Percentiles rank a stretch among this genome's conserved stretches.
These are phyloP conservation scores for Talaromyces sp. DNA, from an alignment of 2,329 filamentous ascomycete genomes.

Conservation along the genomic window DNA sequence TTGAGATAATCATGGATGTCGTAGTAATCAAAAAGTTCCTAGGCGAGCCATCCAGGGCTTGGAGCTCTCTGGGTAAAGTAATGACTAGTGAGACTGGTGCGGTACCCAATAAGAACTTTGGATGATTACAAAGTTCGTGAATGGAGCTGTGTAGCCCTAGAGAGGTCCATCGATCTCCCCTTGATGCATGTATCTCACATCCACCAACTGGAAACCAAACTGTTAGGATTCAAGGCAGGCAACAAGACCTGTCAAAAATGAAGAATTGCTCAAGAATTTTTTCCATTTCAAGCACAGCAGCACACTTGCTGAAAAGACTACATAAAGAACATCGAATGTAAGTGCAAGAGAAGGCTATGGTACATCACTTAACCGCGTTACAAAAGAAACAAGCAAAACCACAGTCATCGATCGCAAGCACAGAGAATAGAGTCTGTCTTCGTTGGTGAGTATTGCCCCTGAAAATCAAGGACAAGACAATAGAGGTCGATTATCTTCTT, in stretches of 20 bases:
- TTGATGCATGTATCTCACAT: not conserved
- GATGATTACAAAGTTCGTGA: too few relatives aligned
- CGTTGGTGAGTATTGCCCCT: not conserved
- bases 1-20: not conserved
- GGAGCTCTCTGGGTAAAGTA: not conserved
- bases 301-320: not conserved
- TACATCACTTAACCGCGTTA: constrained; percentile 1
- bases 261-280: not conserved
- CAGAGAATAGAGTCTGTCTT: not conserved
- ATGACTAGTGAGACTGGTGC: not conserved
- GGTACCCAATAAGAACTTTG: not conserved
- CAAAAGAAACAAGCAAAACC: not conserved
- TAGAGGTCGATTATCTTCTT: not conserved
- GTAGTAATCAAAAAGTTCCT: too few relatives aligned
- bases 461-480: not conserved
- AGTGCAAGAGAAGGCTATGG: constrained; percentile 1
- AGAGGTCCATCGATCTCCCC: not conserved
- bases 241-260: not conserved
- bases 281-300: not conserved
- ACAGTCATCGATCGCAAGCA: not conserved
- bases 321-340: not conserved
- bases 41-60: too few relatives aligned
- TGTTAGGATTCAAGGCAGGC: not conserved
- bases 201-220: not conserved
- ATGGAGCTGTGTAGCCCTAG: not conserved